Evolutionary conservation across 1,284 basidiomycete species (phyloP), one percentile per base, ranked within the genome.

Genomic region (Microbotryum intermedium): DNA sequence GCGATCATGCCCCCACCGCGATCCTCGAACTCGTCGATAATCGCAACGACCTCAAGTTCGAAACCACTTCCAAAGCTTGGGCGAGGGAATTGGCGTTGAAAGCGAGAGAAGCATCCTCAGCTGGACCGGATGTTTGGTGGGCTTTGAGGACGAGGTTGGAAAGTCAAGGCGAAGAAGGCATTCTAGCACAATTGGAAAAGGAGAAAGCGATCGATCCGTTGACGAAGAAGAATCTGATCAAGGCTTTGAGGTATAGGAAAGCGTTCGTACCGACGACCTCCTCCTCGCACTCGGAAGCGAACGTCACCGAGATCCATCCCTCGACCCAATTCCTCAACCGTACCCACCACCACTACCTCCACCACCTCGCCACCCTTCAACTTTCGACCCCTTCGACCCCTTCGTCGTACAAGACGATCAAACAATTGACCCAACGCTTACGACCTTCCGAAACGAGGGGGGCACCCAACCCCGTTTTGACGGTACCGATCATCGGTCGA

Each of bases 1-100:
- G 93, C 26, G 95, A 99, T 79, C 89, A 95, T 73, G 95, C 95
- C 30, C 90, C 91, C 1, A 82, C 86, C 65, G 94, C 94, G 4
- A 83, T 99, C 60, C 76, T 99, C 48, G 89, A 95, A 75, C 80
- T 99, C 7, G 94, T 98, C 34, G 95, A 98, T 78, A 88, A 89
- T 71, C 89, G 91, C 11, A 80, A 83, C 62, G 95, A 99, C 76
- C 76, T 98, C 48, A 84, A 85, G 25, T 87, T 84, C 72, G 88
- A 91, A 72, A 83, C 91, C 79, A 84, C 87, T 6, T 87, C 90
- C 23, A 82, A 88, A 56, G 83, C 88, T 2, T 79, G 90, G 26
- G 92, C 89, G 3, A 83, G 86, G 78, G 90, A 94, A 65, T 26
- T 71, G 43, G 70, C 70, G 5, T 30, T 66, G 34, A 23, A 50